Evolutionary conservation across 768 basidiomycete genomes (phyloP).

Genomic region (Lactarius sp.): DNA sequence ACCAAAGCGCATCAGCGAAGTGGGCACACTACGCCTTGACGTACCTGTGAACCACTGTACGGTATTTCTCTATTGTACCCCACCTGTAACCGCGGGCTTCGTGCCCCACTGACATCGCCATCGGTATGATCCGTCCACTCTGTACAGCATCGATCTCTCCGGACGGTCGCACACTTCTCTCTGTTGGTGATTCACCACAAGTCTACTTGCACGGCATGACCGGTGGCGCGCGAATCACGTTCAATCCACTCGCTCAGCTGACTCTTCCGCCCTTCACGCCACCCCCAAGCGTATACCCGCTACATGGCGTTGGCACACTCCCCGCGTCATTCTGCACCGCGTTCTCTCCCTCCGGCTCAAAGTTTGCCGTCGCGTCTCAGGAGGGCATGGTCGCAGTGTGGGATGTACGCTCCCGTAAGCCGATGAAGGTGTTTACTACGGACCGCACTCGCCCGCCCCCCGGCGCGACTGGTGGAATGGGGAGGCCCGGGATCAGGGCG

Average conservation of each 20-base stretch:
- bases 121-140: slow-evolving; percentile 19
- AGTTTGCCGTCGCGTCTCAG: slow-evolving; percentile 81
- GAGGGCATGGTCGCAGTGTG: slow-evolving; percentile 77
- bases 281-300: slow-evolving; percentile 28
- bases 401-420: slow-evolving; percentile 73
- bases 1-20: slow-evolving; percentile 42
- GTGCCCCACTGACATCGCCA: neutral
- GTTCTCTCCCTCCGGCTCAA: slow-evolving; percentile 68
- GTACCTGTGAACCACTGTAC: slow-evolving; percentile 80
- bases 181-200: slow-evolving; percentile 86
- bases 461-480: slow-evolving; percentile 14
- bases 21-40: slow-evolving; percentile 51
- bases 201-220: slow-evolving; percentile 77
- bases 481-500: slow-evolving; percentile 27
- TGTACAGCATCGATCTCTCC: slow-evolving; percentile 79
- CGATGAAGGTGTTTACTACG: slow-evolving; percentile 64
- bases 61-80: slow-evolving; percentile 30
- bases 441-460: slow-evolving; percentile 34
- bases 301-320: too few relatives aligned
- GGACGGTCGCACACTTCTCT: slow-evolving; percentile 79
- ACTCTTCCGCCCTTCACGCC: slow-evolving; percentile 50
- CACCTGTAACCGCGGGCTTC: neutral
- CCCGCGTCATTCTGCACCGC: slow-evolving; percentile 80
- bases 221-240: slow-evolving; percentile 56
- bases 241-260: slow-evolving; percentile 64